Evolutionary conservation across 2,329 filamentous ascomycete genomes (phyloP).

Genomic region (Akanthomyces uredinophilus): DNA sequence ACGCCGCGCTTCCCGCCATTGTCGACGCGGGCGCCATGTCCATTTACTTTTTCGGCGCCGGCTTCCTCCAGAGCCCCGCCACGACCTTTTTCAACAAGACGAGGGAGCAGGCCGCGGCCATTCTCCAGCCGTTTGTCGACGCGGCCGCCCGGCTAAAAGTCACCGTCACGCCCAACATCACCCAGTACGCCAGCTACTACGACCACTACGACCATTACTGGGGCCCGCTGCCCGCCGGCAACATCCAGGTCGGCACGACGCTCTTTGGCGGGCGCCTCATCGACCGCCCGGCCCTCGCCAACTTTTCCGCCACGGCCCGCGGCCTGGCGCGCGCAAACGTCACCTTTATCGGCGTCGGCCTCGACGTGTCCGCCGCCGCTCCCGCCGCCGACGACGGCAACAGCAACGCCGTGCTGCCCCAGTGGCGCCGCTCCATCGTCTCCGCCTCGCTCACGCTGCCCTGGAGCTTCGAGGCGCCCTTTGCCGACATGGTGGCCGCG

Average conservation of each 20-base stretch:
- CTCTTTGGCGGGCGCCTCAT: slow-evolving; percentile 24
- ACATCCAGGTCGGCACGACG: slow-evolving; percentile 20
- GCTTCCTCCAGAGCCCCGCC: slow-evolving; percentile 37
- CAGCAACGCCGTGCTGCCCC: slow-evolving; percentile 35
- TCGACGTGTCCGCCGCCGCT: slow-evolving; percentile 7
- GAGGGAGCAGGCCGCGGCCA: slow-evolving; percentile 30
- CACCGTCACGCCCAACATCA: slow-evolving; percentile 17
- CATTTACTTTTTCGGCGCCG: slow-evolving; percentile 39
- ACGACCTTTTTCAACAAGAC: slow-evolving; percentile 42
- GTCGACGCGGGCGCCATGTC: slow-evolving; percentile 44
- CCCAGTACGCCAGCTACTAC: slow-evolving; percentile 21
- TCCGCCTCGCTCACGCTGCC: slow-evolving; percentile 19
- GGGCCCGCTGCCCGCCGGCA: slow-evolving; percentile 20
- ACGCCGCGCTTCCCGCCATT: slow-evolving; percentile 25
- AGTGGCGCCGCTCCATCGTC: slow-evolving; percentile 34
- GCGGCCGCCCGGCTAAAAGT: slow-evolving; percentile 19
- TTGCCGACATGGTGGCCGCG: slow-evolving; percentile 25
- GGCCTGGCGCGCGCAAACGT: slow-evolving; percentile 11
- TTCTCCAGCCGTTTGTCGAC: slow-evolving; percentile 38
- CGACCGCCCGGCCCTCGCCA: slow-evolving; percentile 17
- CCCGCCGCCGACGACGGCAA: not conserved
- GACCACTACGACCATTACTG: slow-evolving; percentile 20
- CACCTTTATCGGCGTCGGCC: slow-evolving; percentile 16
- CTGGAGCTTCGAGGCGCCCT: slow-evolving; percentile 24
- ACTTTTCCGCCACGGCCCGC: slow-evolving; percentile 15